Evolutionary conservation across 495 filamentous ascomycete genomes (phyloP), one percentile per base, ranked within the genome.

Genomic region (Sphaerosporella brunnea): DNA sequence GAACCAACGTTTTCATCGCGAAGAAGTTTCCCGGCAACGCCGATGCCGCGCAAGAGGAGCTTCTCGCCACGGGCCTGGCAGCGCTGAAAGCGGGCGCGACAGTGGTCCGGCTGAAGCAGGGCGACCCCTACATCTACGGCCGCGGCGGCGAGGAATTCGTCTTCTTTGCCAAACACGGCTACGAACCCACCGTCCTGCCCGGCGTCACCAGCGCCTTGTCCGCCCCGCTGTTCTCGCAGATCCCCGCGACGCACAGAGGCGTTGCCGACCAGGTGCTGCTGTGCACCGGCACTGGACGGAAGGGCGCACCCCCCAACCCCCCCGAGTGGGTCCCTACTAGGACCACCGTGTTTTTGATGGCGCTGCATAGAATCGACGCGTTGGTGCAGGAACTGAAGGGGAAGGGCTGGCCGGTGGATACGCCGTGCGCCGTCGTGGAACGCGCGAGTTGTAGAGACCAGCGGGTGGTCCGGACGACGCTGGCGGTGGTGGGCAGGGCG

Each of bases 1-100:
- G 90, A 32, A 88, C 87, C 15, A 78, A 80, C 20, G 78, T 97
- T 13, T 75, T 84, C 55, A 96, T 96, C 56, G 90, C 90, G 5
- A 80, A 86, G 52, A 97, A 97, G 64, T 97, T 96, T 62, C 90
- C 90, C 8, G 90, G 90, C 10, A 96, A 96, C 54, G 90, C 90
- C 28, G 90, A 97, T 52, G 75, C 74, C 30, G 90, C 90, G 0
- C 92, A 97, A 61, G 78, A 82, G 50, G 90, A 97, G 62, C 75
- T 97, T 13, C 73, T 94, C n/a, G 66, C 72, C 26, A 69, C 84
- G 56, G 90, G 84, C 0, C 68, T 93, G 13, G 73, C 72, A 11
- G 82, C 76, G 9, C 66, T 88, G 18, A 67, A 72, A 28, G 70
- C 70, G 2, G 92, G 92, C 11, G 69, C 79, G 53, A 80, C 74